Evolutionary conservation across 1,284 basidiomycete genomes (phyloP).

Genomic region (Ganoderma meredithae): DNA sequence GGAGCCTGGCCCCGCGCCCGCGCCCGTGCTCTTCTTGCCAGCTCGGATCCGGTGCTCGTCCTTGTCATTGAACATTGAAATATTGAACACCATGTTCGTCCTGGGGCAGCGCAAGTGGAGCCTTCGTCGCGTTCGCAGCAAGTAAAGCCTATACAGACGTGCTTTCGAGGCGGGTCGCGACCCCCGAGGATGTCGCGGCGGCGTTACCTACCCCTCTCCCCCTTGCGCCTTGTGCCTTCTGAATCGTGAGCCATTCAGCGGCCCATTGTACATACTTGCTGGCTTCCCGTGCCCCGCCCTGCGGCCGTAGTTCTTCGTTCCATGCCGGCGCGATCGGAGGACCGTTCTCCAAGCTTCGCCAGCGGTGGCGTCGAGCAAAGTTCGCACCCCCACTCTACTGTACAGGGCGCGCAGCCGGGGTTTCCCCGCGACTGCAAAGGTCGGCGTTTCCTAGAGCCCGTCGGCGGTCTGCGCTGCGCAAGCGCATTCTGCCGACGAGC

Average conservation of each 20-base stretch:
- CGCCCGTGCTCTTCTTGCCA: slow-evolving; percentile 1
- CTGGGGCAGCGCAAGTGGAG: too few relatives aligned
- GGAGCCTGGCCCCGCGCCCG: too few relatives aligned
- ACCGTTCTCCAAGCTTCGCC: neutral
- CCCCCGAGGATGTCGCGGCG: slow-evolving; percentile 21
- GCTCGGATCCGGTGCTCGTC: neutral
- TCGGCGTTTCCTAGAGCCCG: neutral
- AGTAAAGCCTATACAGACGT: neutral
- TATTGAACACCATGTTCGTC: neutral
- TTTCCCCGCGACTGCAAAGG: neutral
- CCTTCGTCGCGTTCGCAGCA: neutral
- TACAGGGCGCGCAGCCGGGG: neutral
- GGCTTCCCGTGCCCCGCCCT: neutral
- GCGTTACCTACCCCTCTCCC: neutral
- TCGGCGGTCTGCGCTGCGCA: neutral
- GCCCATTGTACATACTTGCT: neutral
- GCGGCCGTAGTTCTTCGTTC: neutral
- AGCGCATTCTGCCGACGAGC: neutral
- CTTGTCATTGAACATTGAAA: neutral
- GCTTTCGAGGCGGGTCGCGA: neutral
- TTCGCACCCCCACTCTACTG: neutral
- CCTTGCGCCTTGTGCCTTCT: neutral
- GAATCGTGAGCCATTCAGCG: neutral
- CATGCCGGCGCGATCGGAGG: slow-evolving; percentile 1
- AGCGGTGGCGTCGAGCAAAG: neutral